phyloP scores from a whole-genome alignment of 176 grass and related monocot genomes.

The Aegilops sharonensis region DNA sequence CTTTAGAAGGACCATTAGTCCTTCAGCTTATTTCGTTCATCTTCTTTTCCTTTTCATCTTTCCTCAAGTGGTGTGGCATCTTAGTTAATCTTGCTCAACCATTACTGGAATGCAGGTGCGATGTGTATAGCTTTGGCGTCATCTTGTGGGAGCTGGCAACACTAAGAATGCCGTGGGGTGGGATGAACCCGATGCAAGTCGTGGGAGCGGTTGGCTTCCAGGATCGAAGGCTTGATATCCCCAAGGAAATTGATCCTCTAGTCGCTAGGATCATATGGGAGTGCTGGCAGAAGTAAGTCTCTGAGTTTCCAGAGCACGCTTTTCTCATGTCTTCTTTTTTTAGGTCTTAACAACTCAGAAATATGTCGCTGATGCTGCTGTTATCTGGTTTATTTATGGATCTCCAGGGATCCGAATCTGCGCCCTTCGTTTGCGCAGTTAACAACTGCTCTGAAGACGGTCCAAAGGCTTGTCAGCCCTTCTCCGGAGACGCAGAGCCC shows the following conservation, averaged over 20 bases:
- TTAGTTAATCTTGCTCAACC: not conserved
- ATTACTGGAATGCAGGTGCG: conserved; percentile 64
- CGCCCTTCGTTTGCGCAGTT: conserved; percentile 86
- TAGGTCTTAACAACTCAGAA: not conserved
- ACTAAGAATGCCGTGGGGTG: conserved; percentile 89
- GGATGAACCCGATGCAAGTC: conserved; percentile 99
- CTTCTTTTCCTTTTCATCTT: not conserved
- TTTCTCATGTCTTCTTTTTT: not conserved
- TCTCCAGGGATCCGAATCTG: conserved; percentile 71
- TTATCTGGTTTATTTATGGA: not conserved
- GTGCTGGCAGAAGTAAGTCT: conserved; percentile 94
- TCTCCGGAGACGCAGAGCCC: conserved; percentile 70
- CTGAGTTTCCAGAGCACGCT: conserved; percentile 5
- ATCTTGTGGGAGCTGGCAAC: conserved; percentile 98
- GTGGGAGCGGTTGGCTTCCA: conserved; percentile 99
- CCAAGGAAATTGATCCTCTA: conserved; percentile 91
- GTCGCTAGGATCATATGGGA: conserved; percentile 81
- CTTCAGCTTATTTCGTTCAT: not conserved
- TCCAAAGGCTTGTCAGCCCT: conserved; percentile 69
- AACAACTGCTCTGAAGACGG: conserved; percentile 70
- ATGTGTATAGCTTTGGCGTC: conserved; percentile 98
- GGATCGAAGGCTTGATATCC: conserved; percentile 82
- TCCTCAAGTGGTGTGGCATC: not conserved
- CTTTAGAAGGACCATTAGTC: not conserved
- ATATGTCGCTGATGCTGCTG: not conserved